A percentile compares a stretch with the other conserved stretches of the same genome.
Evolutionary conservation across 164 flowering plant species (phyloP).

Genomic region (Houttuynia cordata): DNA sequence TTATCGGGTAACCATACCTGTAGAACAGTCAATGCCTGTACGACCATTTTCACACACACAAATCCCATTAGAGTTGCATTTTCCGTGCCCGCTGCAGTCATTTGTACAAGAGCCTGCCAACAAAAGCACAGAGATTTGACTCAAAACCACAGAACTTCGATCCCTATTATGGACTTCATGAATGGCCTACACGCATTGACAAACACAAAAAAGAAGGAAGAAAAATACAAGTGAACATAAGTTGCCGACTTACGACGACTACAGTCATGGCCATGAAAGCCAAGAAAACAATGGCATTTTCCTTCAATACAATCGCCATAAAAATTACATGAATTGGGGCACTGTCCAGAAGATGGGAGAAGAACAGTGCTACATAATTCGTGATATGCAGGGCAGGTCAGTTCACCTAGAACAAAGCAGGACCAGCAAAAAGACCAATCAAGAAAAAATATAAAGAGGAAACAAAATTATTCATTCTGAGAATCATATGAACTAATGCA

Average conservation of each 20-base stretch:
- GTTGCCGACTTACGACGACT: slow-evolving; percentile 53
- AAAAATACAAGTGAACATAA: background rate
- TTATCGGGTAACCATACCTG: slow-evolving; percentile 63
- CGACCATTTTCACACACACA: slow-evolving; percentile 73
- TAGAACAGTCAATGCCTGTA: slow-evolving; percentile 92
- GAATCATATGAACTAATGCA: background rate
- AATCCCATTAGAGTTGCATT: slow-evolving; percentile 61
- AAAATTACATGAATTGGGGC: slow-evolving; percentile 66
- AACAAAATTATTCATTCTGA: background rate
- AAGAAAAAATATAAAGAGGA: background rate
- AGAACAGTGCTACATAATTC: slow-evolving; percentile 60
- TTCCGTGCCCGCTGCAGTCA: slow-evolving; percentile 71
- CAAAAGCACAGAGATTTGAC: background rate
- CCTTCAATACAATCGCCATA: slow-evolving; percentile 90
- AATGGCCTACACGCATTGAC: background rate
- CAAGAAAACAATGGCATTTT: slow-evolving; percentile 75
- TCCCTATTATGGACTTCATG: background rate
- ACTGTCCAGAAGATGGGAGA: slow-evolving; percentile 39
- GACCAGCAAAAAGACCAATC: background rate
- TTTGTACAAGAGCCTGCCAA: slow-evolving; percentile 72
- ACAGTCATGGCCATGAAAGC: slow-evolving; percentile 87
- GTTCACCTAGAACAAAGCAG: slow-evolving; percentile 46
- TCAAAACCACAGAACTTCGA: no score
- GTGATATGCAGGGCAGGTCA: slow-evolving; percentile 81
- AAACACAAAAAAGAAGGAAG: background rate